Evolutionary conservation across 1,139 yeast species (phyloP), one percentile per base, ranked within the genome.

Genomic region (Pichia sp.): DNA sequence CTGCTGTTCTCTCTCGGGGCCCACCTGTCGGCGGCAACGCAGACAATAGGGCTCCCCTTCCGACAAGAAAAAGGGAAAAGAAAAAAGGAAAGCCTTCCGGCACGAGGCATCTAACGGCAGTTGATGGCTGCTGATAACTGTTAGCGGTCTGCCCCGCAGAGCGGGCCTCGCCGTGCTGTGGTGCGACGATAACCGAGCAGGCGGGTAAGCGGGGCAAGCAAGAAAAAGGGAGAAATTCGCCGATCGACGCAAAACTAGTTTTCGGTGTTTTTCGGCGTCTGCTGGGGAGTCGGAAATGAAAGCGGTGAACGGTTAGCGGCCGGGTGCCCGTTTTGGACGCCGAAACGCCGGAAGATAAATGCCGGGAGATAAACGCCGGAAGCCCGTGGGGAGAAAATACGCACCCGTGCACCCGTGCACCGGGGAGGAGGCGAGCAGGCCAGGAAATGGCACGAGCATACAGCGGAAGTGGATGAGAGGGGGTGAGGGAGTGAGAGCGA

Each of bases 91-190:
- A 19, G 23, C 23, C 23, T 3, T 19, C 23, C 16, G 38, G 16
- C 29, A 31, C n/a, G 8, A 11, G 15, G 26, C 49, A 47, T 32
- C 43, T 23, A 16, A 47, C 41, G 49, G 49, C 15, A 47, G 42
- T 15, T n/a, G 32, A 15, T 47, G 34, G 49, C 49, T 36, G 43
- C 15, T 36, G 49, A 34, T 47, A 47, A 47, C 49, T 13, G 49
- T 47, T 34, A 23, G 49, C 32, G 49, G 47, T 13, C n/a, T 41
- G 16, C 16, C 19, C n/a, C n/a, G 4, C 16, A 8, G 44, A 5
- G n/a, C 8, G 44, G n/a, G 10, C 44, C 10, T 19, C 10, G 16
- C 44, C 16, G 16, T 10, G 23, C 23, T 19, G 23, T 19, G 23
- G 23, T 19, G 45, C 44, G 36, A 8, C 36, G 45, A 36, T 47